phyloP scores from a whole-genome alignment of 2,329 filamentous ascomycete species.

The Paecilomyces dactylethromorphus region DNA sequence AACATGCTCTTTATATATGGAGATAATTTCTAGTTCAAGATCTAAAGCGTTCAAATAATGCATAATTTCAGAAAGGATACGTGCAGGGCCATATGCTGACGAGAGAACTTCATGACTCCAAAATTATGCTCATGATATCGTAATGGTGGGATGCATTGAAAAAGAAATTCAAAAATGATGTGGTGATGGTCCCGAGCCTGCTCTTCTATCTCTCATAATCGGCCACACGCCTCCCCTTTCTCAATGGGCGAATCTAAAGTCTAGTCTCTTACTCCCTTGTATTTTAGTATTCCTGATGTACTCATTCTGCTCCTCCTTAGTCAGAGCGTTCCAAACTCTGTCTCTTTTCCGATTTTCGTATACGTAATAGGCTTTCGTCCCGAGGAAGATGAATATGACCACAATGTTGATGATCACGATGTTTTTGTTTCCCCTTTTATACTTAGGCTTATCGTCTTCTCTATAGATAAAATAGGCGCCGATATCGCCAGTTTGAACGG shows the following conservation, averaged over 20 bases:
- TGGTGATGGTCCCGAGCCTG: too few relatives aligned
- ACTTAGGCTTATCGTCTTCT: conserved; percentile 46
- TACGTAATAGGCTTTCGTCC: conserved; percentile 22
- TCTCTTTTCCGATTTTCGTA: conserved; percentile 33
- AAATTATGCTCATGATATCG: too few relatives aligned
- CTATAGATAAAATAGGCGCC: conserved; percentile 44
- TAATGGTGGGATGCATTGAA: too few relatives aligned
- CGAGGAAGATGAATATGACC: conserved; percentile 41
- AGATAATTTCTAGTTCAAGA: too few relatives aligned
- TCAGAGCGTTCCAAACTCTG: conserved; percentile 22
- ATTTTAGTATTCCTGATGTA: conserved; percentile 4
- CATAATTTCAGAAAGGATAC: too few relatives aligned
- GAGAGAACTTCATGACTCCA: too few relatives aligned
- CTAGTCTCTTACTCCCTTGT: conserved; percentile 5
- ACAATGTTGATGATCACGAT: conserved; percentile 45
- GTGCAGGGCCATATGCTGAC: too few relatives aligned
- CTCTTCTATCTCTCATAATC: background rate
- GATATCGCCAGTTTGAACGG: conserved; percentile 24
- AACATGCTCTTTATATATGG: too few relatives aligned
- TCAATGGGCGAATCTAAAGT: conserved; percentile 8
- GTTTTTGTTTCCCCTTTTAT: conserved; percentile 48
- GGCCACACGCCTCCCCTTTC: background rate
- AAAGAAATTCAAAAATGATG: too few relatives aligned
- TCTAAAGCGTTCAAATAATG: too few relatives aligned
- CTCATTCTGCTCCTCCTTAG: conserved; percentile 5